Evolutionary conservation across 768 basidiomycete species (phyloP).

Genomic region (Leccinum rimulosum): DNA sequence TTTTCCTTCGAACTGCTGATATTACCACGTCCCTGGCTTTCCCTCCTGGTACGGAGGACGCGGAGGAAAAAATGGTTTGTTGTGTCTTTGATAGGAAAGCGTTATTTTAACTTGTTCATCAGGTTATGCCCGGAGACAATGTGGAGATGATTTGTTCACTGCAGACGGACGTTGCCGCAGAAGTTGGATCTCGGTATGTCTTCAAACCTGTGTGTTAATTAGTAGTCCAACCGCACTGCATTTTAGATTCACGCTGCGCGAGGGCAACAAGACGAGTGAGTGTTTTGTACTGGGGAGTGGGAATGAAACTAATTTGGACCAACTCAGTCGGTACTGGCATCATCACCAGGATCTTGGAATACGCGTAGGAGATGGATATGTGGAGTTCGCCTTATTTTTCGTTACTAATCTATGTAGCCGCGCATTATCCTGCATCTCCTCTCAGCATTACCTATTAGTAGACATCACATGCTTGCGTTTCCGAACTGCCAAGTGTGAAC

Average conservation of each 20-base stretch:
- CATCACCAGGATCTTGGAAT: conserved; percentile 77
- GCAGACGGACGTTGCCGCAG: conserved; percentile 82
- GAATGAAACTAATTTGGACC: conserved; percentile 12
- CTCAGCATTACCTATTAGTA: conserved; percentile 22
- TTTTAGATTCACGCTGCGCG: conserved; percentile 80
- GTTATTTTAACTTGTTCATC: conserved; percentile 6
- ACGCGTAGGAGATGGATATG: conserved; percentile 22
- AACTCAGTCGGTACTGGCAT: conserved; percentile 87
- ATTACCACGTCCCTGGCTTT: conserved; percentile 83
- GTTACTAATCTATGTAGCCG: conserved; percentile 15
- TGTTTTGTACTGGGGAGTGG: not conserved
- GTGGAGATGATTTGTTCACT: conserved; percentile 88
- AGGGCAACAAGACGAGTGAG: conserved; percentile 91
- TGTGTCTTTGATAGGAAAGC: not conserved
- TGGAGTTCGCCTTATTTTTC: conserved; percentile 16
- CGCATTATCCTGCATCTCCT: conserved; percentile 19
- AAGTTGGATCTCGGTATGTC: conserved; percentile 76
- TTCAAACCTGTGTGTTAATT: not conserved
- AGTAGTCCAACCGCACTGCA: conserved; percentile 1
- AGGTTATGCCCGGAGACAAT: conserved; percentile 98
- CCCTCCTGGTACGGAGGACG: conserved; percentile 79
- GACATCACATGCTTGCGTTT: not conserved
- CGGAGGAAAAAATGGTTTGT: conserved; percentile 82
- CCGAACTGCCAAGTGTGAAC: not conserved
- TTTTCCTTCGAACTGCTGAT: conserved; percentile 95